phyloP scores from a whole-genome alignment of 768 basidiomycete species.

The Udeniomyces megalosporus region DNA sequence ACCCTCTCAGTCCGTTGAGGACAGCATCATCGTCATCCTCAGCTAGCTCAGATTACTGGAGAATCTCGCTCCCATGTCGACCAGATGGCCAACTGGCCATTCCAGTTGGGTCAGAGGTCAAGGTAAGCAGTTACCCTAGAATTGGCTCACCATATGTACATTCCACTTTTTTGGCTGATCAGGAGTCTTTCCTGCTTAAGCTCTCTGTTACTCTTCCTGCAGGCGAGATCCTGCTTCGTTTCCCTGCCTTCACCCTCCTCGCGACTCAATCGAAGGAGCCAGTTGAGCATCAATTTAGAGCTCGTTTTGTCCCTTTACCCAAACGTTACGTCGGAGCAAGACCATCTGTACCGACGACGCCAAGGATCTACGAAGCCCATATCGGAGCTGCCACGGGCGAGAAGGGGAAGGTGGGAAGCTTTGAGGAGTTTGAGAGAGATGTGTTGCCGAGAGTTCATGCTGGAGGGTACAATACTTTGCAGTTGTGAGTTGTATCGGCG shows the following conservation, averaged over 20 bases:
- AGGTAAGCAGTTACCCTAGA: background rate
- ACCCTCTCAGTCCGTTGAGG: background rate
- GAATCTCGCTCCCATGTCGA: background rate
- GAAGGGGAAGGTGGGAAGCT: slow-evolving; percentile 3
- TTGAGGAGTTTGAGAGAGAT: slow-evolving; percentile 12
- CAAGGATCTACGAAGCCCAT: slow-evolving; percentile 17
- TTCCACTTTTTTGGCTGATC: too few relatives aligned
- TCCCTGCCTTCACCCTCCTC: slow-evolving; percentile 11
- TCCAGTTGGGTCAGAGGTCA: slow-evolving; percentile 6
- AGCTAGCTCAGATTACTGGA: too few relatives aligned
- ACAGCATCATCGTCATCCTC: too few relatives aligned
- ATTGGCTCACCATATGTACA: too few relatives aligned
- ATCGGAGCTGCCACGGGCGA: slow-evolving; percentile 9
- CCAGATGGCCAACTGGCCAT: background rate
- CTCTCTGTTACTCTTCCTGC: background rate
- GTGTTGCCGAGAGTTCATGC: slow-evolving; percentile 9
- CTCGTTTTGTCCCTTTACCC: slow-evolving; percentile 8
- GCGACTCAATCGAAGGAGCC: slow-evolving; percentile 9
- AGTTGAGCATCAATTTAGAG: background rate
- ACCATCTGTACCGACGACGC: background rate
- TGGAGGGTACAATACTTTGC: slow-evolving; percentile 15
- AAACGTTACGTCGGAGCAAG: background rate
- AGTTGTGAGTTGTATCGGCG: background rate
- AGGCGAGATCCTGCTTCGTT: slow-evolving; percentile 2
- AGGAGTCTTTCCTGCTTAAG: background rate